These are phyloP conservation scores for Primulina eburnea DNA, from an alignment of 257 asterid species.

Conservation along the genomic window DNA sequence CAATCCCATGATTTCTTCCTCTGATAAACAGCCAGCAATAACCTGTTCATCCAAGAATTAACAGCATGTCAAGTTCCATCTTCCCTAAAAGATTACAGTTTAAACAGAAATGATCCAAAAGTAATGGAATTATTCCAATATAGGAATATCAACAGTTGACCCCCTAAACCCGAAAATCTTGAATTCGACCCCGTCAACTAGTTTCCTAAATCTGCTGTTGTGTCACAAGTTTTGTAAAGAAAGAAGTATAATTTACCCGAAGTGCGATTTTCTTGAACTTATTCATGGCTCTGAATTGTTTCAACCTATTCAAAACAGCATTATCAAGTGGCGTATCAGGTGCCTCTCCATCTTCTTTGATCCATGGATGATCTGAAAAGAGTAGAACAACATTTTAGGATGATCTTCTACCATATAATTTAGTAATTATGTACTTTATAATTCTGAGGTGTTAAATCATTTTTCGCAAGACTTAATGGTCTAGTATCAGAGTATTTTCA, in stretches of 20 bases:
- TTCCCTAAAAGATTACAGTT: too few species aligned
- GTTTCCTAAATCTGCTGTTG: background rate
- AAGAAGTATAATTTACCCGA: slow-evolving; percentile 30
- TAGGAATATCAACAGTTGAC: background rate
- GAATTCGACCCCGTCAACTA: background rate
- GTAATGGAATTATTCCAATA: background rate
- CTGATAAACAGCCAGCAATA: slow-evolving; percentile 61
- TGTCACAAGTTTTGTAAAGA: background rate
- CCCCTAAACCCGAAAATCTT: background rate
- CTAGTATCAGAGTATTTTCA: background rate
- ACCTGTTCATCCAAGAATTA: slow-evolving; percentile 36
- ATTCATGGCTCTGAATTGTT: slow-evolving; percentile 60
- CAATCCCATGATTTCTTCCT: slow-evolving; percentile 65
- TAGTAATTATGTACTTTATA: background rate
- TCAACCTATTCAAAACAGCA: slow-evolving; percentile 53
- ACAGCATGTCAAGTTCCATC: background rate
- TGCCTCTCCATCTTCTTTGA: slow-evolving; percentile 74
- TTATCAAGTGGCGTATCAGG: slow-evolving; percentile 62
- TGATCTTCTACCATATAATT: background rate
- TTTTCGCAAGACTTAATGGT: background rate
- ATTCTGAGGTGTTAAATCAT: background rate
- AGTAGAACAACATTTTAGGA: background rate
- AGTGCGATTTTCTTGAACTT: slow-evolving; percentile 68
- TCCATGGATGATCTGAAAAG: slow-evolving; percentile 61
- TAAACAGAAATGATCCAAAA: background rate